These are phyloP conservation scores for Pleoardoris graminearum DNA, from an alignment of 2,329 filamentous ascomycete genomes.

Conservation along the genomic window DNA sequence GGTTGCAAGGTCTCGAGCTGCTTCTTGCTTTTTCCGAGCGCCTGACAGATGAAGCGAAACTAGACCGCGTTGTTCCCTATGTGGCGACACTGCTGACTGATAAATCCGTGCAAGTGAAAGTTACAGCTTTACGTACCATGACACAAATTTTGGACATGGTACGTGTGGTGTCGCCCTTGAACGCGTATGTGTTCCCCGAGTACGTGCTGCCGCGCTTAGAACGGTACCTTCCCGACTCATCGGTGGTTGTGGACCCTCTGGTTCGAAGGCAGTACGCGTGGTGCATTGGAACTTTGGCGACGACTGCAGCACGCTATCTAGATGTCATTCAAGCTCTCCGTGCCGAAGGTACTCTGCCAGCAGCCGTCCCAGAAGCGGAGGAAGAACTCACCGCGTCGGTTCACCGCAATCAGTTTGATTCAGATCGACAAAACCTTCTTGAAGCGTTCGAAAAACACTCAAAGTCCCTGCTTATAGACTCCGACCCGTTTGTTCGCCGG, in stretches of 20 bases:
- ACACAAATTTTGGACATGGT: constrained; percentile 84
- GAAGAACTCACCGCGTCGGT: constrained; percentile 69
- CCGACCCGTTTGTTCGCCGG: constrained; percentile 80
- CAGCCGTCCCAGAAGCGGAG: constrained; percentile 78
- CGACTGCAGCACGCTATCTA: constrained; percentile 80
- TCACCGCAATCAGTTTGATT: constrained; percentile 84
- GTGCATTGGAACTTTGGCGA: constrained; percentile 84
- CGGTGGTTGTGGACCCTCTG: constrained; percentile 59
- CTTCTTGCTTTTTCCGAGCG: constrained; percentile 89
- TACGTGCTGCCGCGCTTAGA: constrained; percentile 65
- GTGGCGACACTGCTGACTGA: constrained; percentile 82
- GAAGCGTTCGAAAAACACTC: constrained; percentile 85
- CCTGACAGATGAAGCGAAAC: constrained; percentile 90
- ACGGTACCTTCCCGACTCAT: constrained; percentile 57
- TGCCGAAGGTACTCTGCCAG: constrained; percentile 78
- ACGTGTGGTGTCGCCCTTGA: constrained; percentile 77
- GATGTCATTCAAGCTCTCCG: constrained; percentile 88
- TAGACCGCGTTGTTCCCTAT: constrained; percentile 91
- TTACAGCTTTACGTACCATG: constrained; percentile 82
- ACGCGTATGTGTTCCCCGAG: constrained; percentile 68
- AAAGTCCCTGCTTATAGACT: constrained; percentile 85
- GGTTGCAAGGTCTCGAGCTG: constrained; percentile 86
- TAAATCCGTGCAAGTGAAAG: constrained; percentile 78
- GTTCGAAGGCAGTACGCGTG: constrained; percentile 91
- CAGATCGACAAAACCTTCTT: constrained; percentile 79